These are phyloP conservation scores for Cercospora zeina DNA, from an alignment of 2,329 filamentous ascomycete genomes.

Conservation along the genomic window DNA sequence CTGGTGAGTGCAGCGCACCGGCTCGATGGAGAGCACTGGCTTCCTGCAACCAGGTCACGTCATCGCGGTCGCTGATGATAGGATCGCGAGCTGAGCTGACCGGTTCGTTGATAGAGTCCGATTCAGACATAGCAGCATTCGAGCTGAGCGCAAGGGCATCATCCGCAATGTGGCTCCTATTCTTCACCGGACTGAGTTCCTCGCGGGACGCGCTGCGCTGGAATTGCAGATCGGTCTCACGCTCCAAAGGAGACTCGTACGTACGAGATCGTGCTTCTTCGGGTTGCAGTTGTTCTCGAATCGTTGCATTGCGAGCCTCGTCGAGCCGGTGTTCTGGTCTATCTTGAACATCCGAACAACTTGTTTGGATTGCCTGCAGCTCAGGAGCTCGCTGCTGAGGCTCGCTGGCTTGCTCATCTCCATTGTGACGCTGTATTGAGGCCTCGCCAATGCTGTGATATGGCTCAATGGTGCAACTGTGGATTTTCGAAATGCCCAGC, in stretches of 20 bases:
- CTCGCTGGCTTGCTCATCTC: neutral
- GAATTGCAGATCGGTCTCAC: neutral
- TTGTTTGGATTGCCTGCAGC: neutral
- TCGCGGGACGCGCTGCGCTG: neutral
- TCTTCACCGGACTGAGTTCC: neutral
- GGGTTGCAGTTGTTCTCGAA: neutral
- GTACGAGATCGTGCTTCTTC: neutral
- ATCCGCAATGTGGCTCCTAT: neutral
- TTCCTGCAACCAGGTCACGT: neutral
- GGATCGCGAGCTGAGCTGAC: neutral
- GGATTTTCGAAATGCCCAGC: neutral
- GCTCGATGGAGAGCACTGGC: neutral
- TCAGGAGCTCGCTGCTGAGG: neutral
- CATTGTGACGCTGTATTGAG: neutral
- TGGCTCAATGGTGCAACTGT: neutral
- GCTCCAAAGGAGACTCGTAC: neutral
- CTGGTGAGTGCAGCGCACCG: neutral
- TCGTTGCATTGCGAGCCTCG: neutral
- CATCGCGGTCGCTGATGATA: neutral
- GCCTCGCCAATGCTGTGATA: neutral
- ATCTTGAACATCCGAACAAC: neutral
- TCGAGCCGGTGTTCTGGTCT: neutral
- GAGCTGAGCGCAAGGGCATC: neutral
- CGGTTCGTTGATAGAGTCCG: neutral
- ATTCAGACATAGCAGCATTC: neutral